Conservation (phyloP, 768 basidiomycete species). For the Tylopilus vinaceipallidus region DNA sequence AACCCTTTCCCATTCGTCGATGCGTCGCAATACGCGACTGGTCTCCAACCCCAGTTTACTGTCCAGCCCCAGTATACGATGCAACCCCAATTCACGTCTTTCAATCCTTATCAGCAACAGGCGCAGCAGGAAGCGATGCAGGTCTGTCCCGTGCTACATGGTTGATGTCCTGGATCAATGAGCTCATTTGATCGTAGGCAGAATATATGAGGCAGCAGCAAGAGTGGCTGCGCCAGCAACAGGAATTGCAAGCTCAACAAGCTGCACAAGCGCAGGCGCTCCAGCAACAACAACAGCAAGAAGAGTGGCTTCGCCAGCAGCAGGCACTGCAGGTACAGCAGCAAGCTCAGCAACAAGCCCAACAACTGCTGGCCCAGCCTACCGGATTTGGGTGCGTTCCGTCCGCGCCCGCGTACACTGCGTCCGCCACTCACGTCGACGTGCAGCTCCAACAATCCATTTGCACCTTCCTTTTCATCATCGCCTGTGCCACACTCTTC, state of each 20-base stretch:
- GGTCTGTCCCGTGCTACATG: conserved; percentile 24
- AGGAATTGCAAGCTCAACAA: conserved; percentile 42
- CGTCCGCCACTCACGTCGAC: conserved; percentile 20
- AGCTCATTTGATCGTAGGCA: conserved; percentile 32
- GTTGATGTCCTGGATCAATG: not conserved
- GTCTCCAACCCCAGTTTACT: conserved; percentile 71
- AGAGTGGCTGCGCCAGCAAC: conserved; percentile 71
- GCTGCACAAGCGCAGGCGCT: conserved; percentile 42
- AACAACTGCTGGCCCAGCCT: conserved; percentile 54
- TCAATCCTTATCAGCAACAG: conserved; percentile 94
- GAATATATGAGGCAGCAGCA: conserved; percentile 53
- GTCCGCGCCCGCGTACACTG: not conserved
- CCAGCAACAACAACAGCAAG: conserved; percentile 48
- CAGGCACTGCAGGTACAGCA: conserved; percentile 49
- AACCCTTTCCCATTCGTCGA: conserved; percentile 66
- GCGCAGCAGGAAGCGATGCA: conserved; percentile 87
- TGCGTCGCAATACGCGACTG: conserved; percentile 55
- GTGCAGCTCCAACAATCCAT: conserved; percentile 90
- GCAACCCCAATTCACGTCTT: conserved; percentile 86
- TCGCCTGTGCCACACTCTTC: conserved; percentile 35
- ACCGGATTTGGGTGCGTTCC: conserved; percentile 71
- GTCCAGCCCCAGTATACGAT: conserved; percentile 73
- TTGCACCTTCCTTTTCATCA: conserved; percentile 51
- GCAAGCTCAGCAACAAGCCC: conserved; percentile 43
- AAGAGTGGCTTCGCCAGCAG: conserved; percentile 63